phyloP scores from a whole-genome alignment of 805 yeast species.

The Sungouiozyma intestinalis region DNA sequence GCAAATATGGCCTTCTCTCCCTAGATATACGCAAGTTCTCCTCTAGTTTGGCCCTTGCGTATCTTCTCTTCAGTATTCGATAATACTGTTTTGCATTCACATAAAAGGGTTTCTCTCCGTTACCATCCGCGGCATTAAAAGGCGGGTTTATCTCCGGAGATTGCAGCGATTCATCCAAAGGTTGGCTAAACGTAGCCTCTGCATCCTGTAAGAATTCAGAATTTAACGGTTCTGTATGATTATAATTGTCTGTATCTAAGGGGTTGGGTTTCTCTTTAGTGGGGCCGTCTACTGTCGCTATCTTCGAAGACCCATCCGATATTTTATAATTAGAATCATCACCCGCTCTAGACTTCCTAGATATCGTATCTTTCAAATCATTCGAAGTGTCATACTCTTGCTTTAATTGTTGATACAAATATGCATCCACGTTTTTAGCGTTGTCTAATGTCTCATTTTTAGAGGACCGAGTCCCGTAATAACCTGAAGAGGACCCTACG shows the following conservation, averaged over 20 bases:
- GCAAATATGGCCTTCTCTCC: slow-evolving; percentile 87
- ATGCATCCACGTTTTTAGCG: neutral
- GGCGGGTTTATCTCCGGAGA: neutral
- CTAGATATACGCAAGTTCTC: slow-evolving; percentile 79
- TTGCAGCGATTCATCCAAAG: neutral
- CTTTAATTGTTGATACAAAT: neutral
- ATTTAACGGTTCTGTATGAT: neutral
- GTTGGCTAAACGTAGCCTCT: neutral
- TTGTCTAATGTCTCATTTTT: neutral
- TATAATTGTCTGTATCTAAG: neutral
- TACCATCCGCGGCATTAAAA: neutral
- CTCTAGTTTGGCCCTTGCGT: slow-evolving; percentile 88
- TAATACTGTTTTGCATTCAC: slow-evolving; percentile 98
- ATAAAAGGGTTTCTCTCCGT: slow-evolving; percentile 79
- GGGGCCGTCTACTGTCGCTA: neutral
- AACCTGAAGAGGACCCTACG: neutral
- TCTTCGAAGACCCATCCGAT: neutral
- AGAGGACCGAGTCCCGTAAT: neutral
- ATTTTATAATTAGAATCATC: neutral
- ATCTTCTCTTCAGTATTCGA: slow-evolving; percentile 81
- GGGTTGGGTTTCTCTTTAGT: neutral
- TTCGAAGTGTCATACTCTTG: neutral
- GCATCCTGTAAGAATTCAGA: neutral
- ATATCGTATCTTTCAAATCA: neutral
- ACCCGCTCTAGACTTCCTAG: neutral